Evolutionary conservation across 305 asterid species (phyloP).

Genomic region (Fraxinus angustifolia): DNA sequence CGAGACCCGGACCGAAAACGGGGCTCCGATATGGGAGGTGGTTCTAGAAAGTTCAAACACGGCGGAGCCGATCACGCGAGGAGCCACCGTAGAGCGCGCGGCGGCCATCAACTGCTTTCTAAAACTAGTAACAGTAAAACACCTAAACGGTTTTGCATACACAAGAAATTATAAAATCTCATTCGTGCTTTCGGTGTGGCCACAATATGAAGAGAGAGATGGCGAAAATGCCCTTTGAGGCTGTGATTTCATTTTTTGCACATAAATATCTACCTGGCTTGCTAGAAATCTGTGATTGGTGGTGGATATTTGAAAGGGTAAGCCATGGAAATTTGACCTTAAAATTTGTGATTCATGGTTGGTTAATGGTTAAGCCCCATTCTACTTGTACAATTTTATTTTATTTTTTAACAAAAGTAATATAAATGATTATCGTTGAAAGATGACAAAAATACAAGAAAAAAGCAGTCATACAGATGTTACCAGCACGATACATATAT

Average conservation of each 20-base stretch:
- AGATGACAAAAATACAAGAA: too few relatives aligned
- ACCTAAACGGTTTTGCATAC: background rate
- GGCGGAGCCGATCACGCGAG: conserved; percentile 47
- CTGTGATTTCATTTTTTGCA: background rate
- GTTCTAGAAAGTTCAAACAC: conserved; percentile 40
- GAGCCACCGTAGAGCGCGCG: conserved; percentile 54
- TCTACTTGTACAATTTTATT: too few relatives aligned
- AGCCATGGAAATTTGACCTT: background rate
- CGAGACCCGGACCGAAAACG: conserved; percentile 48
- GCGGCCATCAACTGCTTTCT: conserved; percentile 59
- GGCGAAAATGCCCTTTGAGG: background rate
- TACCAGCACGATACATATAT: too few relatives aligned
- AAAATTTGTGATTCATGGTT: background rate
- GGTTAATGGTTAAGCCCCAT: background rate
- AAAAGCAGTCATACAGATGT: too few relatives aligned
- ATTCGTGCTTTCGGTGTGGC: conserved; percentile 13
- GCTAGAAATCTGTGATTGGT: background rate
- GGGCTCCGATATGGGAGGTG: conserved; percentile 46
- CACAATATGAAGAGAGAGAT: background rate
- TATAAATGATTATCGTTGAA: too few relatives aligned
- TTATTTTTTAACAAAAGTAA: too few relatives aligned
- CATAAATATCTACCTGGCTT: background rate
- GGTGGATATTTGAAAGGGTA: background rate
- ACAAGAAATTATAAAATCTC: background rate
- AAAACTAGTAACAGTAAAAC: conserved; percentile 13